Evolutionary conservation across 495 filamentous ascomycete genomes (phyloP).

Genomic region (Penicillium canescens): DNA sequence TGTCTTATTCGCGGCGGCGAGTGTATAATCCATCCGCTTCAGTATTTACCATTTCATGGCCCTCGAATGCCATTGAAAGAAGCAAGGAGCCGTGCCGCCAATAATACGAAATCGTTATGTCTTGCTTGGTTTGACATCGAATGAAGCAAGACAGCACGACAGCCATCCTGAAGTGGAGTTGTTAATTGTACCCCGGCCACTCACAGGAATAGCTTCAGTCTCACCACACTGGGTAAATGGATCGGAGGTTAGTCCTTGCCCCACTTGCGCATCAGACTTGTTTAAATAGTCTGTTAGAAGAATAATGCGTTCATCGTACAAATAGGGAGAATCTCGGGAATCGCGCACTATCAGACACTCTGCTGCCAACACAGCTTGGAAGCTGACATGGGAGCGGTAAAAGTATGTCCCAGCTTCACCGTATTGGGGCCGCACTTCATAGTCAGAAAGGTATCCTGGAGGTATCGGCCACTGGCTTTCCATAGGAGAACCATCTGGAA

Average conservation of each 20-base stretch:
- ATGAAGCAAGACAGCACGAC: too few species aligned
- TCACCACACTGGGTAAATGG: constrained; percentile 27
- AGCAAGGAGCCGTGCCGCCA: constrained; percentile 52
- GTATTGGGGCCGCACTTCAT: constrained; percentile 50
- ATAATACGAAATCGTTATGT: constrained; percentile 60
- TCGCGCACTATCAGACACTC: constrained; percentile 59
- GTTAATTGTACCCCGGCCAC: constrained; percentile 36
- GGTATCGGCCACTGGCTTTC: constrained; percentile 61
- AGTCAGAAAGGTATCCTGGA: constrained; percentile 60
- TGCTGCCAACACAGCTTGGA: constrained; percentile 53
- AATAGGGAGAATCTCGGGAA: constrained; percentile 38
- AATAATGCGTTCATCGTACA: constrained; percentile 54
- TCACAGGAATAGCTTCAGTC: constrained; percentile 51
- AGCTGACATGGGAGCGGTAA: constrained; percentile 60
- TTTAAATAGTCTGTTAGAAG: constrained; percentile 53
- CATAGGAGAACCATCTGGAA: constrained; percentile 54
- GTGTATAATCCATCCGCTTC: constrained; percentile 60
- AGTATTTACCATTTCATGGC: constrained; percentile 50
- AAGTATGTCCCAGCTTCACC: constrained; percentile 58
- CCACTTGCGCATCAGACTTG: constrained; percentile 43
- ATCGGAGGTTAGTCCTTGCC: constrained; percentile 29
- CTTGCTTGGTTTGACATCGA: constrained; percentile 55
- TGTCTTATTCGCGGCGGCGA: constrained; percentile 41
- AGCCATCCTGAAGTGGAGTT: too few species aligned
- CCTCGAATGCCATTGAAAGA: constrained; percentile 51